Conservation (phyloP, 352 stramenopile genomes). For the Globisporangium middletonii region DNA sequence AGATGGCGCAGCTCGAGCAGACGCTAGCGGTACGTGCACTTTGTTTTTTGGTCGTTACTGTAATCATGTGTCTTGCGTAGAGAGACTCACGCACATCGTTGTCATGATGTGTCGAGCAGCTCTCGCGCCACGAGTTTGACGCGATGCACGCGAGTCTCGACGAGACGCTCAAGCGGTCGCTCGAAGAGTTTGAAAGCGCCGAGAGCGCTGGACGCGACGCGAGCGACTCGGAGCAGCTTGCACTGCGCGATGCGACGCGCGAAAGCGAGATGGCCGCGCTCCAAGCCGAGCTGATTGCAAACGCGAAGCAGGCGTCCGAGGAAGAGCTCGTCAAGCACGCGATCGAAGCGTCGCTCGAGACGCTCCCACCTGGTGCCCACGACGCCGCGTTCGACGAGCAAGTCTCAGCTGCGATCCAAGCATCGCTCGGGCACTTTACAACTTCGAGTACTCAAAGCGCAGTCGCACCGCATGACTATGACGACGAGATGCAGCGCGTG, state of each 20-base stretch:
- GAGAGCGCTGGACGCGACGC: background rate
- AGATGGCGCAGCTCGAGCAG: conserved; percentile 68
- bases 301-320: conserved; percentile 62
- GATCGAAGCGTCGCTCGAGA: conserved; percentile 58
- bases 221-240: conserved; percentile 25
- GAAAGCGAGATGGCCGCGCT: conserved; percentile 74
- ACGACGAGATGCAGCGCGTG: conserved; percentile 54
- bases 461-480: conserved; percentile 25
- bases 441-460: background rate
- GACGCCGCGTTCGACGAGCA: conserved; percentile 40
- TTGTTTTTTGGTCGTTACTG: background rate
- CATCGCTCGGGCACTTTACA: conserved; percentile 31
- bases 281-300: conserved; percentile 62
- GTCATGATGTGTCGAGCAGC: conserved; percentile 17
- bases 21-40: conserved; percentile 40
- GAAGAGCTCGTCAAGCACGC: conserved; percentile 67
- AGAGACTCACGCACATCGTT: background rate
- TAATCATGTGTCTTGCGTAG: background rate
- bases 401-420: conserved; percentile 62
- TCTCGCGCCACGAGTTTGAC: conserved; percentile 72
- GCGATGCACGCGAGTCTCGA: conserved; percentile 71
- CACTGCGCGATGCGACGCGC: conserved; percentile 44
- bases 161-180: conserved; percentile 59
- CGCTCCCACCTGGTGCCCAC: background rate
- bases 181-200: conserved; percentile 35